Evolutionary conservation across 1,139 yeast genomes (phyloP), one percentile per base, ranked within the genome.

Genomic region (Geotrichum restrictum): DNA sequence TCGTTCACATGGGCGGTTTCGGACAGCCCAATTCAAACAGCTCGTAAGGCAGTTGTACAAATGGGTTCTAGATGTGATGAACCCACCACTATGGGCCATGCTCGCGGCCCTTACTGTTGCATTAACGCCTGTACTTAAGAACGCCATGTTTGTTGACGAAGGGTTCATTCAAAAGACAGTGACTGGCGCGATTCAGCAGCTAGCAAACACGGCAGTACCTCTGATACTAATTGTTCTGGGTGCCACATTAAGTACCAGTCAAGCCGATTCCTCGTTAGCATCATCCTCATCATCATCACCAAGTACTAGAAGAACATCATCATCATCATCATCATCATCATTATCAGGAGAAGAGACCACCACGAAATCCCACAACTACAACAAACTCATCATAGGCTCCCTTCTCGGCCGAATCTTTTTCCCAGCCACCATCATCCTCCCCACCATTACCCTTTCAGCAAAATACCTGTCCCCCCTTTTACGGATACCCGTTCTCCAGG

Each of bases 81-180:
- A 93, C 69, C 97, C 98, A 10, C 98, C 98, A 6, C 74, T 93
- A 57, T 93, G 89, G 76, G 84, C 98, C 10, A 93, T 93, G 98
- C 69, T 88, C 22, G 70, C 83, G 1, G 83, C 97, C 7, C 82
- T 93, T 18, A 58, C 87, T 27, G 91, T 93, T 52, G 98, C 98
- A 0, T 80, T 94, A 0, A 75, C 88, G 14, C 88, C 95, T 2
- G 72, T 76, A 1, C 66, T 91, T 31, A 88, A 88, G 63, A 71
- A 75, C 47, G 76, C 79, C 52, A 79, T 91, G 58, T 91, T 85
- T 69, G 80, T 79, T 51, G 59, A 63, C 13, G 69, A 76, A 36
- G 85, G 87, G 1, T 89, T 93, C 64, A 67, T 88, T 27, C 83
- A 85, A 62, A 82, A 84, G 60, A 91, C 98, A 0, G 64, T 91